Evolutionary conservation across 345 rosid species (phyloP), one percentile per base, ranked within the genome.

Genomic region (Eucalyptus erythrocorys): DNA sequence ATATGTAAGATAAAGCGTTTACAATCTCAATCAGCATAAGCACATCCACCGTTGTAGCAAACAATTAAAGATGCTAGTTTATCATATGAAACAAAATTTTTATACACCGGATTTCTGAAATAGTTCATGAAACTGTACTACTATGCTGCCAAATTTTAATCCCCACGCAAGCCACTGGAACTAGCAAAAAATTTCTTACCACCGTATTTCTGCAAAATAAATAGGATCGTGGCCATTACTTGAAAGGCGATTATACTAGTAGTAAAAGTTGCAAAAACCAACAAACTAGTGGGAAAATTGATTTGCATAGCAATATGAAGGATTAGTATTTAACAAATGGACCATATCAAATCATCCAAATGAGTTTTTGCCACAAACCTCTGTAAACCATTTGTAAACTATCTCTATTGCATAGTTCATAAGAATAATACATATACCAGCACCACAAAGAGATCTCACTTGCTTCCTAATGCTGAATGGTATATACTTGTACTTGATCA

Each of bases 401-500:
- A 76, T 71, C 30, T 40, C 43, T 53, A 27, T 30, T 42, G 79
- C 37, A 48, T 48, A 8, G 47, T 43, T 55, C 40, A 87, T 48
- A 71, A n/a, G 37, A 50, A 48, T 5, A 15, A 55, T 34, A 86
- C 53, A 32, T 50, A 50, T 42, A 59, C 55, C 85, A 50, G 43
- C 47, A 40, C 84, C 13, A 8, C 47, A 76, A 76, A 76, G 80
- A 48, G 59, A 34, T 24, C 91, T 90, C 88, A 95, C 98, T 95
- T 97, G 96, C 91, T 97, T 97, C 86, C 99, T 97, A 26, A 95
- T 40, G 89, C 85, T 93, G 89, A 95, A 91, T 2, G 98, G 98
- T 79, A 95, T 87, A 87, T 96, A 96, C 85, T 93, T 95, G 96
- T 95, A 95, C 91, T 96, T 97, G 91, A 96, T 94, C 99, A 97